These are phyloP conservation scores for Pogostemon cablin DNA, from an alignment of 257 asterid genomes.

Conservation along the genomic window DNA sequence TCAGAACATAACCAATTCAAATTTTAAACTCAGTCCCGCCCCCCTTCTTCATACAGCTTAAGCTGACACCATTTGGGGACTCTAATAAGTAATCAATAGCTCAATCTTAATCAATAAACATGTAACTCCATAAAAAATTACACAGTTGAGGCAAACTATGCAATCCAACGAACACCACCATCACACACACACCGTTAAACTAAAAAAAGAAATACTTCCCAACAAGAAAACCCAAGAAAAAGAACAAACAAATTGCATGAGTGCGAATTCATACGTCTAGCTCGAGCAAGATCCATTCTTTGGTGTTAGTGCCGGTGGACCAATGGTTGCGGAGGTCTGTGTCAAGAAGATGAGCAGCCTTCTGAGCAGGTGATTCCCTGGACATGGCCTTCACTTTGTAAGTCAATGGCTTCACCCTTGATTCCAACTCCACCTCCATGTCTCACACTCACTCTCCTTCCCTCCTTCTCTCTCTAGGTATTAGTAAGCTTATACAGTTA, in stretches of 20 bases:
- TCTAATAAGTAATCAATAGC: conserved; percentile 21
- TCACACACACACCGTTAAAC: too few species aligned
- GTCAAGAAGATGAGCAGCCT: conserved; percentile 81
- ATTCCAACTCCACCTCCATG: conserved; percentile 95
- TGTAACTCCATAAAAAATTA: conserved; percentile 3
- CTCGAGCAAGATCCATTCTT: conserved; percentile 97
- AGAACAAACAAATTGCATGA: conserved; percentile 14
- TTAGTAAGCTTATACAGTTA: background rate
- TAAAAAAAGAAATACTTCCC: background rate
- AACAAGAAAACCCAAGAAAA: background rate
- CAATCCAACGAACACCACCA: background rate
- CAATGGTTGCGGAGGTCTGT: conserved; percentile 95
- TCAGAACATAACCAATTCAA: conserved; percentile 14
- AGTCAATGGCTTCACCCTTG: conserved; percentile 76
- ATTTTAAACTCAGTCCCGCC: background rate
- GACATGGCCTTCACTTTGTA: conserved; percentile 95
- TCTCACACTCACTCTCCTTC: conserved; percentile 7
- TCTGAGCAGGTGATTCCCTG: conserved; percentile 87
- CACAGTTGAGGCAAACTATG: conserved; percentile 1
- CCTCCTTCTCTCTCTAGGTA: conserved; percentile 17
- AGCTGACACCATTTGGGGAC: background rate
- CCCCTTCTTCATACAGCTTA: background rate
- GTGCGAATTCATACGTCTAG: conserved; percentile 65
- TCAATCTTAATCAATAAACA: conserved; percentile 16
- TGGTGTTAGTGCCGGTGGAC: conserved; percentile 95